These are phyloP conservation scores for Umbelopsis vinacea DNA, from an alignment of 192 early-diverging fungal species.

Conservation along the genomic window DNA sequence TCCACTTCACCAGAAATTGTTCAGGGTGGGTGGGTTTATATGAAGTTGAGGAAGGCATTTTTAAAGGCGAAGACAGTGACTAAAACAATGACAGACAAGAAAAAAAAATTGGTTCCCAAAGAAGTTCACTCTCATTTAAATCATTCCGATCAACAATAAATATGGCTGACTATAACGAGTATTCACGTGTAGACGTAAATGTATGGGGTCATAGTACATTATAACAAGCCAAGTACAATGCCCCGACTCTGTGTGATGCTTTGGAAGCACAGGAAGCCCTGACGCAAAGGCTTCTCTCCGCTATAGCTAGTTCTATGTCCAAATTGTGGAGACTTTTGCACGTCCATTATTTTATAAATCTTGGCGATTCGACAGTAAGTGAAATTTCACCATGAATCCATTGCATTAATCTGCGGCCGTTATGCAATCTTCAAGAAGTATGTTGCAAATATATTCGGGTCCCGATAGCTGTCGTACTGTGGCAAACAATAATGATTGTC, in stretches of 20 bases:
- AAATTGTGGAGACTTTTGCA: no score
- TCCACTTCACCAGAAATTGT: slow-evolving; percentile 41
- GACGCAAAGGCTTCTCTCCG: neutral
- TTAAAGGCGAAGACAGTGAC: no score
- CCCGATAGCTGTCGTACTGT: no score
- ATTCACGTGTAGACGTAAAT: neutral
- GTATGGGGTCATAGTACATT: slow-evolving; percentile 7
- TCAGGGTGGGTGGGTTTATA: slow-evolving; percentile 46
- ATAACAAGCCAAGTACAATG: neutral
- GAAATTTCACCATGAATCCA: no score
- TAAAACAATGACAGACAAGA: neutral
- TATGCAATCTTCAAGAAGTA: no score
- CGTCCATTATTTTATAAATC: no score
- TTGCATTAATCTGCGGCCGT: no score
- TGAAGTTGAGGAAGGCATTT: slow-evolving; percentile 13
- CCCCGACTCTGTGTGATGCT: slow-evolving; percentile 7
- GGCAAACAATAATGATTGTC: no score
- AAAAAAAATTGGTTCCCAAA: neutral
- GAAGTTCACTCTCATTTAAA: neutral
- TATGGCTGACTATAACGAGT: neutral
- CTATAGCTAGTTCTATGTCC: neutral
- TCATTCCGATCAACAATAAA: neutral
- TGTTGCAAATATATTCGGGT: no score
- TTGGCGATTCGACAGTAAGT: no score
- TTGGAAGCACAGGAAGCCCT: neutral